Evolutionary conservation across 2,329 filamentous ascomycete species (phyloP).

Genomic region (Alternaria gansuensis): DNA sequence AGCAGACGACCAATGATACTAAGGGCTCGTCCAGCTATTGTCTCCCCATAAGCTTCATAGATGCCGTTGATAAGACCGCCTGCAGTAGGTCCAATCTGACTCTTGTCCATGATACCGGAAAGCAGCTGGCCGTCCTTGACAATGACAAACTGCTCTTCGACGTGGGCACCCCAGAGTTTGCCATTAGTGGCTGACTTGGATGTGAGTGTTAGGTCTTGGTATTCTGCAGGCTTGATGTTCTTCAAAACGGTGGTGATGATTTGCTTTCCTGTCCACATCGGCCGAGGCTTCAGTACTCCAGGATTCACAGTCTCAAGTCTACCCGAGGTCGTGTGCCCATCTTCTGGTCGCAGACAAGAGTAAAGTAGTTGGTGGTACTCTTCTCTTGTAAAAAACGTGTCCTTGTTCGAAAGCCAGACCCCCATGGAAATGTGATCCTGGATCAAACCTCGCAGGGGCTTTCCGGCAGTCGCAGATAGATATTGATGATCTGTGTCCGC

Average conservation of each 20-base stretch:
- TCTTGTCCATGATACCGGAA: conserved; percentile 92
- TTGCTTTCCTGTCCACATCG: conserved; percentile 95
- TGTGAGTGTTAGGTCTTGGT: conserved; percentile 78
- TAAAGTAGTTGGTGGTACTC: conserved; percentile 97
- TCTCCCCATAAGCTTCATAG: conserved; percentile 91
- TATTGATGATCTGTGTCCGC: conserved; percentile 98
- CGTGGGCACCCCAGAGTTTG: conserved; percentile 77
- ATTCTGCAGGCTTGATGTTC: conserved; percentile 83
- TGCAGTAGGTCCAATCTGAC: conserved; percentile 86
- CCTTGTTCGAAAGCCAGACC: conserved; percentile 86
- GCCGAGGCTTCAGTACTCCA: conserved; percentile 79
- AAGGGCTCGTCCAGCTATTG: conserved; percentile 83
- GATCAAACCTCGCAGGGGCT: conserved; percentile 92
- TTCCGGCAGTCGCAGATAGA: conserved; percentile 89
- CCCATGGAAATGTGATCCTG: conserved; percentile 98
- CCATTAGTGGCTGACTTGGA: conserved; percentile 80
- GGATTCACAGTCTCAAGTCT: conserved; percentile 83
- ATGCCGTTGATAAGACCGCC: conserved; percentile 91
- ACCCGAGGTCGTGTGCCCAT: conserved; percentile 83
- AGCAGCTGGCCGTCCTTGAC: conserved; percentile 89
- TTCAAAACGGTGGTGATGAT: conserved; percentile 90
- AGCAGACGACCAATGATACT: conserved; percentile 89
- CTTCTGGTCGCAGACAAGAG: conserved; percentile 86
- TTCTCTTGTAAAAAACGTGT: conserved; percentile 86
- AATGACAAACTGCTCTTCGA: conserved; percentile 81